phyloP scores from a whole-genome alignment of 768 basidiomycete genomes.

The Nevesoporus exiguus region DNA sequence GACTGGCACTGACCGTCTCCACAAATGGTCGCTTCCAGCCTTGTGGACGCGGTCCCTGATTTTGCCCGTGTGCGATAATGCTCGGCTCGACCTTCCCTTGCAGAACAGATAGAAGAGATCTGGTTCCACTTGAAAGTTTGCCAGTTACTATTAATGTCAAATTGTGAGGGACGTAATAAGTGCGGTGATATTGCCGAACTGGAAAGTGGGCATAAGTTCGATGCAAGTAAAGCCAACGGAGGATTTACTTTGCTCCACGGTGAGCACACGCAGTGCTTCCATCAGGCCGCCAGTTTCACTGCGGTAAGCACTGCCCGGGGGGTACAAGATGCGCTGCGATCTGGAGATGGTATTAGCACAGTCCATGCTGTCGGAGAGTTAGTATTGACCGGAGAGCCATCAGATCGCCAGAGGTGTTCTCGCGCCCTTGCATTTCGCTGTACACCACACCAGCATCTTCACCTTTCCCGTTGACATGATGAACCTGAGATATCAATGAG shows the following conservation, averaged over 20 bases:
- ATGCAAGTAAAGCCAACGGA: slow-evolving; percentile 1
- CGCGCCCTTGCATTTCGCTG: slow-evolving; percentile 93
- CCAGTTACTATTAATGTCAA: slow-evolving; percentile 85
- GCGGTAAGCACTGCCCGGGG: slow-evolving; percentile 80
- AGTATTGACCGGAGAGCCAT: slow-evolving; percentile 75
- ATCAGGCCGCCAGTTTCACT: slow-evolving; percentile 97
- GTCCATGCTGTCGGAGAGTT: neutral
- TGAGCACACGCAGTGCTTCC: slow-evolving; percentile 82
- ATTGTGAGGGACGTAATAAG: slow-evolving; percentile 94
- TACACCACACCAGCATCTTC: slow-evolving; percentile 96
- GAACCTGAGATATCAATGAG: slow-evolving; percentile 57
- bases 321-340: slow-evolving; percentile 77
- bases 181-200: slow-evolving; percentile 88
- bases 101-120: slow-evolving; percentile 74
- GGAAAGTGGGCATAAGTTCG: slow-evolving; percentile 17
- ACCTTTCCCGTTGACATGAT: slow-evolving; percentile 88
- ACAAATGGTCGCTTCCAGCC: slow-evolving; percentile 95
- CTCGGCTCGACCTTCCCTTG: slow-evolving; percentile 81
- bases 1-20: slow-evolving; percentile 75
- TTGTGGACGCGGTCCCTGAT: slow-evolving; percentile 61
- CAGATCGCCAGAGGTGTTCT: slow-evolving; percentile 88
- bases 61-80: slow-evolving; percentile 72
- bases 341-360: slow-evolving; percentile 36
- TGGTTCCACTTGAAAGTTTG: slow-evolving; percentile 73
- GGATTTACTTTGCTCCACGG: slow-evolving; percentile 78